Evolutionary conservation across 176 grass and related monocot genomes (phyloP).

Genomic region (Microstegium vimineum): DNA sequence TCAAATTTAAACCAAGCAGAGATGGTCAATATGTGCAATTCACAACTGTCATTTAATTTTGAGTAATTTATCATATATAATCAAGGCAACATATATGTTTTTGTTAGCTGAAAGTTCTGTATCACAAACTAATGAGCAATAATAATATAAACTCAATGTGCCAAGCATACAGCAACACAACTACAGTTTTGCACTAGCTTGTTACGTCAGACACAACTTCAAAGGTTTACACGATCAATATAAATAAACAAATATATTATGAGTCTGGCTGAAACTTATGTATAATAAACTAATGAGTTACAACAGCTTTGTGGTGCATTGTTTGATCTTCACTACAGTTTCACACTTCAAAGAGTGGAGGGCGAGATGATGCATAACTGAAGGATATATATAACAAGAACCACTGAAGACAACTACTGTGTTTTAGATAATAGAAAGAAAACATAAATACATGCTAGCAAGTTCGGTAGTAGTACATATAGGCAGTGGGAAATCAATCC

Average conservation of each 20-base stretch:
- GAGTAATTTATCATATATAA: neutral
- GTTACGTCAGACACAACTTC: neutral
- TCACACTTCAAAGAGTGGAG: neutral
- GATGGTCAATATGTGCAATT: neutral
- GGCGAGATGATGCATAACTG: neutral
- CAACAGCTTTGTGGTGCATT: neutral
- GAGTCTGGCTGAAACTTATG: neutral
- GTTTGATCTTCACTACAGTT: no score
- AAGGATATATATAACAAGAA: neutral
- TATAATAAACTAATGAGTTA: neutral
- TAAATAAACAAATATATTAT: neutral
- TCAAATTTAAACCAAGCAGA: neutral
- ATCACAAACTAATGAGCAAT: no score
- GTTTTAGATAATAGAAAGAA: neutral
- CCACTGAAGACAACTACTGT: neutral
- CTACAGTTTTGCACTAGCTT: neutral
- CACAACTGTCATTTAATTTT: neutral
- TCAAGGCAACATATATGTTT: neutral
- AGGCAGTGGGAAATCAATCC: neutral
- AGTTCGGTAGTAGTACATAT: neutral
- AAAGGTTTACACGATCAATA: neutral
- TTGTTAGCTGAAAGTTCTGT: no score
- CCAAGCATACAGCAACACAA: slow-evolving; percentile 3
- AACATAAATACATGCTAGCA: neutral
- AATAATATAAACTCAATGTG: neutral